Conservation (phyloP, 1,139 yeast species). For the Candida neerlandica region DNA sequence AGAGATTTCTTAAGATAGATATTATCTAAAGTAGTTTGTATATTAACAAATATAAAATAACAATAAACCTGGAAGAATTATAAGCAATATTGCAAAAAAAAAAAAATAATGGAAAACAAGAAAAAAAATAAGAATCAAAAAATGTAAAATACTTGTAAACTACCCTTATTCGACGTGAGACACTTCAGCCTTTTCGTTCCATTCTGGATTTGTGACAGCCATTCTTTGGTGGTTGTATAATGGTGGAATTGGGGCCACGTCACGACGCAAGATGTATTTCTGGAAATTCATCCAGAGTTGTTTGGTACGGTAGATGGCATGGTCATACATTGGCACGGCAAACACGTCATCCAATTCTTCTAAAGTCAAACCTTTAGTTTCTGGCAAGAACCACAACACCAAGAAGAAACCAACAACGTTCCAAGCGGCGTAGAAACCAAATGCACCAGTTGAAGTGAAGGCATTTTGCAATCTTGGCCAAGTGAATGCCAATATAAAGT, state of each 20-base stretch:
- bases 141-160: background rate
- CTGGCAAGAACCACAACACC: slow-evolving; percentile 68
- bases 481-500: slow-evolving; percentile 72
- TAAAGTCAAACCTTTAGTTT: slow-evolving; percentile 67
- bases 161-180: slow-evolving; percentile 41
- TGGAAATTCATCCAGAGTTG: slow-evolving; percentile 47
- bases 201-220: slow-evolving; percentile 61
- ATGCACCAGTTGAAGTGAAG: slow-evolving; percentile 80
- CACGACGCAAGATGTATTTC: slow-evolving; percentile 42
- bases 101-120: no score
- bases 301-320: slow-evolving; percentile 57
- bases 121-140: background rate
- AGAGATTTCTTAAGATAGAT: slow-evolving; percentile 72
- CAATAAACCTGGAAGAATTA: no score
- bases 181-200: slow-evolving; percentile 61
- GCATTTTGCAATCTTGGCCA: slow-evolving; percentile 76
- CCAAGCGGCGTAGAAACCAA: slow-evolving; percentile 93
- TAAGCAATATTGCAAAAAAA: no score
- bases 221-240: slow-evolving; percentile 57
- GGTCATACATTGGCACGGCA: slow-evolving; percentile 54
- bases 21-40: background rate
- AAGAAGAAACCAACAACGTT: slow-evolving; percentile 72
- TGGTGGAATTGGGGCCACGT: slow-evolving; percentile 54
- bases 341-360: slow-evolving; percentile 76
- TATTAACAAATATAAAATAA: background rate